Percentiles rank a stretch among this genome's conserved stretches.
Conservation (phyloP, 164 flowering plant species). For the Vitis labrusca region DNA sequence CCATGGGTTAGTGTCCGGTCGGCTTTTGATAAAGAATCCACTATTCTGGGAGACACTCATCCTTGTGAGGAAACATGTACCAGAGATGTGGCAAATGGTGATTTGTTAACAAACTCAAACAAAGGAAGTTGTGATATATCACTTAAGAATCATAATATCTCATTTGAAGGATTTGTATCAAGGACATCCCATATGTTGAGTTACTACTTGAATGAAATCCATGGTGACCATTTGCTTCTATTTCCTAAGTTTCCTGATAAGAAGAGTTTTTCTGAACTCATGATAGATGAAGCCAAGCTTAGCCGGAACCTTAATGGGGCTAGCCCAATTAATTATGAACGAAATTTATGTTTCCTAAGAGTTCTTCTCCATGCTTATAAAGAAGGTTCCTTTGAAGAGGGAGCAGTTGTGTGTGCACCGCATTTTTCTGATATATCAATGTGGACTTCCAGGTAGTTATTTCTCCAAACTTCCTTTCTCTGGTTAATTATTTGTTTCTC, state of each 20-base stretch:
- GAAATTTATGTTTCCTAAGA: constrained; percentile 58
- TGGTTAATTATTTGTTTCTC: neutral
- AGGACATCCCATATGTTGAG: constrained; percentile 49
- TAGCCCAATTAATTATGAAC: constrained; percentile 9
- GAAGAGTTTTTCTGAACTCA: constrained; percentile 20
- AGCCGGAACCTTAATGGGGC: constrained; percentile 16
- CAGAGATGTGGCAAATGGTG: constrained; percentile 1
- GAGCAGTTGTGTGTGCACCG: constrained; percentile 88
- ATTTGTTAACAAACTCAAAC: neutral
- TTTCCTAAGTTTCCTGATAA: constrained; percentile 41
- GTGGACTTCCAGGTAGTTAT: constrained; percentile 58
- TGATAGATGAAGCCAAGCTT: constrained; percentile 30
- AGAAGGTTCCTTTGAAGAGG: constrained; percentile 86
- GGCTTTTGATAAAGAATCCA: constrained; percentile 20
- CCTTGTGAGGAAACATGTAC: neutral
- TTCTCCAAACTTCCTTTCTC: neutral
- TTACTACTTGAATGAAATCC: constrained; percentile 32
- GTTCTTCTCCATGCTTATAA: constrained; percentile 69
- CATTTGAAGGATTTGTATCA: constrained; percentile 48
- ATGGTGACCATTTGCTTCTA: constrained; percentile 39
- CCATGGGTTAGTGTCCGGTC: constrained; percentile 59
- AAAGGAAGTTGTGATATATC: constrained; percentile 9
- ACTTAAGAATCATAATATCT: constrained; percentile 7
- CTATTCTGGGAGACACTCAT: constrained; percentile 6
- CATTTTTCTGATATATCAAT: constrained; percentile 45